Base-by-base conservation (phyloP, 2,329 filamentous ascomycete species). In the Aspergillus hortae region DNA sequence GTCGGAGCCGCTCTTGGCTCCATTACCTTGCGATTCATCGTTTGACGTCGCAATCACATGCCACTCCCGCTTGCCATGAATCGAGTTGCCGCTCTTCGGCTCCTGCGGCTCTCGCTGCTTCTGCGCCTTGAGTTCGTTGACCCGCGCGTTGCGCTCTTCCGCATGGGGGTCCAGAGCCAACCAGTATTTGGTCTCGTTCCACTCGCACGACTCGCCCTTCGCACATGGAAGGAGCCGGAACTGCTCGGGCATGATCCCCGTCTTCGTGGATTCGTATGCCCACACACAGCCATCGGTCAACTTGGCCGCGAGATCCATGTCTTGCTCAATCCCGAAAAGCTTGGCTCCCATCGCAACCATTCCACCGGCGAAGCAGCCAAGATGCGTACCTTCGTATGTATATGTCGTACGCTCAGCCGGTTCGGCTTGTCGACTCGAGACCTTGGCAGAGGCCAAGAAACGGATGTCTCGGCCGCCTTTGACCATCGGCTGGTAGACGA, bases 221-320 rank as follows among this genome's bases (percentile, higher is more conserved):
- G 69, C 65, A 62, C 83, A 86, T 4, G 78, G 74, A 14, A 80
- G 62, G 41, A 84, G 69, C 32, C 76, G 68, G 59, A 82, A 83
- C 44, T 73, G 66, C 62, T 86, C 83, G 1, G 83, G 81, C 82
- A 86, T 86, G 53, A 86, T 79, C 4, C 82, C 82, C 2, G 78
- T 72, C 1, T 77, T 77, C 4, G 79, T 78, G 9, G 75, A 71
- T 56, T 79, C 75, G 64, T 86, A 85, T 1, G 81, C 78, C 81
- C 82, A 86, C n/a, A 85, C 77, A 61, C 83, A 86, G 3, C 79
- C 80, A 51, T 85, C 77, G 0, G 81, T 80, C 43, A 86, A 70
- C 60, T 82, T 80, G 41, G 74, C 71, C 10, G 80, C 83, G 47
- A 84, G 76, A 1, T 76, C 70, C 54, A 85, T 69, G 58, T 86